These are phyloP conservation scores for Pseudopyricularia cyperi DNA, from an alignment of 2,329 filamentous ascomycete genomes.

Conservation along the genomic window DNA sequence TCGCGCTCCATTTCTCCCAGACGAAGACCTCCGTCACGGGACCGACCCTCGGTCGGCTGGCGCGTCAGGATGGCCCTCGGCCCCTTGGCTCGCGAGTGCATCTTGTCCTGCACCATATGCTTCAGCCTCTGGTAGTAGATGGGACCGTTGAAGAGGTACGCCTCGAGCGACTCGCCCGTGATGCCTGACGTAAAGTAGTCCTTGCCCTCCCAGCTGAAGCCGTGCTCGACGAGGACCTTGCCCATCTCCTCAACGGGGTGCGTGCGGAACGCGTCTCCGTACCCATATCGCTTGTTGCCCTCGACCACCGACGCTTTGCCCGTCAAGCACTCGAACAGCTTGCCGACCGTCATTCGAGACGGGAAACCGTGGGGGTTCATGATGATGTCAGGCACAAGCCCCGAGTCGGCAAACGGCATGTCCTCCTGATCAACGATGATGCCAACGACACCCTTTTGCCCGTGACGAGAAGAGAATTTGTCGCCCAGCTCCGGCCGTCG, in stretches of 20 bases:
- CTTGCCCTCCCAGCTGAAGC: constrained; percentile 94
- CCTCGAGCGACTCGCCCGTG: constrained; percentile 84
- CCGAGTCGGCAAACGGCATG: constrained; percentile 86
- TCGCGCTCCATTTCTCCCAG: constrained; percentile 98
- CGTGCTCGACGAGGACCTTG: constrained; percentile 67
- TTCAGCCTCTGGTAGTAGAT: constrained; percentile 99
- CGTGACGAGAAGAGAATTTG: constrained; percentile 97
- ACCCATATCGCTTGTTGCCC: constrained; percentile 78
- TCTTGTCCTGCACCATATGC: constrained; percentile 99
- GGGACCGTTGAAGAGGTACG: constrained; percentile 95
- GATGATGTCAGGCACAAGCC: constrained; percentile 94
- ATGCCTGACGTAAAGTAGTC: constrained; percentile 93
- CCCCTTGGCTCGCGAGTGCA: constrained; percentile 88
- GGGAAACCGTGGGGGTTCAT: constrained; percentile 99
- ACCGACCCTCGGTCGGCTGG: constrained; percentile 92
- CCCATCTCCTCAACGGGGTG: constrained; percentile 82
- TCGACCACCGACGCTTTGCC: constrained; percentile 85
- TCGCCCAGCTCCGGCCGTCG: constrained; percentile 89
- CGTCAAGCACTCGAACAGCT: constrained; percentile 87
- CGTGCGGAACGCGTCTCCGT: constrained; percentile 67
- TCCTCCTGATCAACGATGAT: constrained; percentile 96
- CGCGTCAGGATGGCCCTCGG: constrained; percentile 85
- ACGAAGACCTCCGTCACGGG: constrained; percentile 79
- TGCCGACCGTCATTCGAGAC: constrained; percentile 97
- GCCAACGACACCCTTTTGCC: constrained; percentile 94